Base-by-base conservation (phyloP, 2,329 filamentous ascomycete genomes). In the Macroventuria anomochaeta region DNA sequence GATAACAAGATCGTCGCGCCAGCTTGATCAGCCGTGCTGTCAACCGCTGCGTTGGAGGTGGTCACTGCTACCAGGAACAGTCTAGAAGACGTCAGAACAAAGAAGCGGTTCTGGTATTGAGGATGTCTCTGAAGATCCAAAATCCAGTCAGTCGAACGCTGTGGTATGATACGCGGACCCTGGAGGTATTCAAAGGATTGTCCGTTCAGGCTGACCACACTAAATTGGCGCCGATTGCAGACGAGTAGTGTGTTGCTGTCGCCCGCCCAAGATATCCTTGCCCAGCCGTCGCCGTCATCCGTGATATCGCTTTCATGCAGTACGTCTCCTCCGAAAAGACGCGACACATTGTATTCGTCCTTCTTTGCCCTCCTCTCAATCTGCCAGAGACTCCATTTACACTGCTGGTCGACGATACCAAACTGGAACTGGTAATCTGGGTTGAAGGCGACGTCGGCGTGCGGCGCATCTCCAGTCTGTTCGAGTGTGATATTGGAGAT, bases 371-470 rank as follows among this genome's bases (percentile, higher is more conserved):
- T 51, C 34, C 64, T 61, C 21, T 68, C 60, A 20, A 88, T 75
- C 55, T 88, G 80, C 85, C 87, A 91, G 3, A 91, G 71, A 36
- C 78, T 85, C 89, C 89, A 93, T 52, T 77, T 78, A 1, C 88
- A 88, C 28, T 75, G 75, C 44, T 84, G 79, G 63, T 92, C 87
- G 15, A 92, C 77, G 21, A 91, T 77, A 13, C 81, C 86, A 46
- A 92, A 74, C 62, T 89, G 86, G 1, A 84, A 81, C 13, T 78
- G 74, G 53, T 79, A 83, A 69, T 75, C 83, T 0, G 87, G 83
- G 58, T 87, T 88, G 68, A 92, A 89, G 0, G 83, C 74, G 3
- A 89, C 77, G 71, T 92, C 86, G 0, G 80, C 80, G 62, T 90
- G 86, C 0, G 79, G 67, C 25, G 73, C 75, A 1, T 81, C 82